phyloP scores from a whole-genome alignment of 2,329 filamentous ascomycete species.

The Fusarium sp. region DNA sequence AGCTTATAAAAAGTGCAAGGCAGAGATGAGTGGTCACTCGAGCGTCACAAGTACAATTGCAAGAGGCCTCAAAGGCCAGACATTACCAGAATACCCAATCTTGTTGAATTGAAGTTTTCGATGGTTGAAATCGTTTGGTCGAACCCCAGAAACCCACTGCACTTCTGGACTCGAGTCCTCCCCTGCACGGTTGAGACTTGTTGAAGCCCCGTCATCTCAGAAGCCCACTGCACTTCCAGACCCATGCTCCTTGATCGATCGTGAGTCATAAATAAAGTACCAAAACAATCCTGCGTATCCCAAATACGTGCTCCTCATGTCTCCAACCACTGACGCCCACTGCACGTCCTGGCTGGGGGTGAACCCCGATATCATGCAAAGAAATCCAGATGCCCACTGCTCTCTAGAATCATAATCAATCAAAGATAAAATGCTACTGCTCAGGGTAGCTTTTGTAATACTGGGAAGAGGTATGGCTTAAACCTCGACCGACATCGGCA shows the following conservation, averaged over 20 bases:
- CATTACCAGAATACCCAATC: not conserved
- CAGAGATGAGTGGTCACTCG: not conserved
- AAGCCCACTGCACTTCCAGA: conserved; percentile 31
- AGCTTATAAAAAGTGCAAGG: not conserved
- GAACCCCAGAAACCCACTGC: conserved; percentile 43
- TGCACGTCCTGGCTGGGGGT: conserved; percentile 35
- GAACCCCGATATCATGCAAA: not conserved
- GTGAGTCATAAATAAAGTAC: conserved; percentile 15
- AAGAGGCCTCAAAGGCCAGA: not conserved
- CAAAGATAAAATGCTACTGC: not conserved
- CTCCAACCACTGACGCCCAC: conserved; percentile 37
- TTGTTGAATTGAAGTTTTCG: conserved; percentile 6
- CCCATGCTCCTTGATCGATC: conserved; percentile 3
- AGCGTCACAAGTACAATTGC: not conserved
- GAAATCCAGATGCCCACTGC: not conserved
- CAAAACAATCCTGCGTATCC: not conserved
- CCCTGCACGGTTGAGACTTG: conserved; percentile 6
- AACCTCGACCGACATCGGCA: conserved; percentile 41
- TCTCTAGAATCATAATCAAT: not conserved
- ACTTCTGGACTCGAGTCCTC: conserved; percentile 29
- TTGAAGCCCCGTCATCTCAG: conserved; percentile 34
- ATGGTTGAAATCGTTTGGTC: conserved; percentile 17
- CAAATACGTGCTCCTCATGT: not conserved
- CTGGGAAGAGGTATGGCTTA: not conserved
- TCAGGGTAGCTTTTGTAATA: not conserved